Base-by-base conservation (phyloP, 768 basidiomycete species). In the Suillus subalutaceus region DNA sequence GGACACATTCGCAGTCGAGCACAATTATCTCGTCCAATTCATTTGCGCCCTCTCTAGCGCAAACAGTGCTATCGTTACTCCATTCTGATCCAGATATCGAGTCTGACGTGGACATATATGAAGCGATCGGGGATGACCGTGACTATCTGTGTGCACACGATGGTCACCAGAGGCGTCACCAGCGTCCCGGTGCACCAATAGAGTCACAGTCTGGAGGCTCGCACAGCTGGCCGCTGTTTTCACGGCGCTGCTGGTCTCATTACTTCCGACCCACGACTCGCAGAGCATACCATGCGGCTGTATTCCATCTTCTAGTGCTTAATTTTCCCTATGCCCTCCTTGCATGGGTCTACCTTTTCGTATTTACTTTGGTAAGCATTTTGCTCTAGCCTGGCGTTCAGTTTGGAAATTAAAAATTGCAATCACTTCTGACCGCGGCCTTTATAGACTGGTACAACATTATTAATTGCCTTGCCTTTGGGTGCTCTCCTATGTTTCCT, bases 341-440 rank as follows among this genome's bases (percentile, higher is more conserved):
- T n/a, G 89, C 90, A n/a, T 93, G 90, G 88, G 73, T 92, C 12
- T 93, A 87, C 73, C 79, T 91, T 18, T 92, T 94, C 70, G 87
- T 92, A 13, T 90, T 93, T 71, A 94, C 92, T 0, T 78, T 94
- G 76, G 92, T 93, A 71, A 70, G 89, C 82, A 48, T n/a, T 60
- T 23, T 10, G 8, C 26, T 43, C 48, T 13, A 41, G 5, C 16
- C 20, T 35, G 46, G 15, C 10, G n/a, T 57, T 61, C 64, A 65
- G 66, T 65, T 32, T 56, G 55, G 18, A 35, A 35, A 63, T 32
- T 37, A 10, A 20, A 37, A 35, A n/a, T 41, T 61, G 66, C 63
- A 62, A 35, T 67, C 69, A 50, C 48, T 63, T 63, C 70, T 77
- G 46, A 71, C 65, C 52, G 26, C 26, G 1, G 35, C 16, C 57